Base-by-base conservation (phyloP, 441 rosid genomes). In the Brassica balearica region DNA sequence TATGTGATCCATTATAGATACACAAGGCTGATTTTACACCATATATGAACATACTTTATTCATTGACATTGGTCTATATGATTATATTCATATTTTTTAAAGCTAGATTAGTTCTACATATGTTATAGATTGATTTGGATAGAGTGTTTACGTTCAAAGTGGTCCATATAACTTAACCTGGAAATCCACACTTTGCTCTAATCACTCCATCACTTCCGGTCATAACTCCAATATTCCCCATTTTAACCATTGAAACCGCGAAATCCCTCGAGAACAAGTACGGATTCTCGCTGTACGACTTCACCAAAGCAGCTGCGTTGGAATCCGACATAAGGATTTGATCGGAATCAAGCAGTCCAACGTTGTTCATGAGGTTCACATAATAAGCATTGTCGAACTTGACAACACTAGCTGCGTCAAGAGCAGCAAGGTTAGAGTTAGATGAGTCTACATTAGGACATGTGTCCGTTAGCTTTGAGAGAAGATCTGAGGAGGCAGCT, bases 181-280 rank as follows among this genome's bases (percentile, higher is more conserved):
- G 86, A 77, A 85, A 76, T 9, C 95, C 85, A 69, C 96, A 92
- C 75, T 77, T 85, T 78, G 63, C 86, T 83, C 97, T 88, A 72
- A 94, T 84, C 56, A 90, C 84, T 17, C 97, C 96, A 48, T 86
- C 71, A 17, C 48, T 43, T 73, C 97, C 96, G 0, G 90, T 88
- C 46, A 89, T 80, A 36, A 89, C 77, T 15, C 93, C 97, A 1
- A 92, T 38, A 5, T 84, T 87, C 6, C 88, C 85, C 65, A 94
- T 77, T 87, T 89, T 91, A 22, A 83, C 84, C 98, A 92, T 92
- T 1, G 98, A 92, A 17, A 84, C 69, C n/a, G 87, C 92, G 9
- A 92, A 91, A 73, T 92, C 97, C 41, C 34, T 85, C 10, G 77
- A 75, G 79, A 94, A 90, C 63, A 85, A 82, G 80, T 67, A 82